phyloP scores from a whole-genome alignment of 441 rosid genomes.

The Sinapis alba region DNA sequence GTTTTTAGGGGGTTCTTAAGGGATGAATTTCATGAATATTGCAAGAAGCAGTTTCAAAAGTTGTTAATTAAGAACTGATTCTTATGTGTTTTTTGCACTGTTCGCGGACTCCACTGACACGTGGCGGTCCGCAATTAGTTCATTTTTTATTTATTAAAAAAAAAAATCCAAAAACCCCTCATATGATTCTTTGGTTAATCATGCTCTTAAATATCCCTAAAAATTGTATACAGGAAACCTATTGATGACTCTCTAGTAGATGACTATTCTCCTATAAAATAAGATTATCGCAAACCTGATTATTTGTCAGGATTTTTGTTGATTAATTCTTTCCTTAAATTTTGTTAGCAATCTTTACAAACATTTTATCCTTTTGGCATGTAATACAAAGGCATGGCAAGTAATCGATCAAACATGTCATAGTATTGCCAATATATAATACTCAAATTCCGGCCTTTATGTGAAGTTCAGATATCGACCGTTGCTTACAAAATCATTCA shows the following conservation, averaged over 20 bases:
- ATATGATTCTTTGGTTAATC: too few species aligned
- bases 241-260: not conserved
- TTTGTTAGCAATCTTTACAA: not conserved
- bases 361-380: not conserved
- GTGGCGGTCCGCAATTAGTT: too few species aligned
- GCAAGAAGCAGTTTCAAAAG: too few species aligned
- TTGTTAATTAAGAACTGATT: too few species aligned
- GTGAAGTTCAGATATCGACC: conserved; percentile 11
- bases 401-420: not conserved
- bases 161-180: too few species aligned
- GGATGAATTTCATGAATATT: too few species aligned
- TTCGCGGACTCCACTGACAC: too few species aligned
- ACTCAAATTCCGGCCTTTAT: not conserved
- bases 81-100: too few species aligned
- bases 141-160: too few species aligned
- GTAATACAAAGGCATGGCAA: not conserved
- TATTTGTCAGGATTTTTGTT: not conserved
- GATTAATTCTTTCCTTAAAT: not conserved
- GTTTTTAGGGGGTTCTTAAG: too few species aligned
- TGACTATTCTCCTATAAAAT: not conserved
- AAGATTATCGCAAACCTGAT: not conserved
- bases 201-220: not conserved
- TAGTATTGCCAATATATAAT: not conserved
- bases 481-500: conserved; percentile 5
- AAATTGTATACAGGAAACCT: not conserved